Evolutionary conservation across 192 early-diverging fungal genomes (phyloP), one percentile per base, ranked within the genome.

Genomic region (Irineochytrium annulatum): DNA sequence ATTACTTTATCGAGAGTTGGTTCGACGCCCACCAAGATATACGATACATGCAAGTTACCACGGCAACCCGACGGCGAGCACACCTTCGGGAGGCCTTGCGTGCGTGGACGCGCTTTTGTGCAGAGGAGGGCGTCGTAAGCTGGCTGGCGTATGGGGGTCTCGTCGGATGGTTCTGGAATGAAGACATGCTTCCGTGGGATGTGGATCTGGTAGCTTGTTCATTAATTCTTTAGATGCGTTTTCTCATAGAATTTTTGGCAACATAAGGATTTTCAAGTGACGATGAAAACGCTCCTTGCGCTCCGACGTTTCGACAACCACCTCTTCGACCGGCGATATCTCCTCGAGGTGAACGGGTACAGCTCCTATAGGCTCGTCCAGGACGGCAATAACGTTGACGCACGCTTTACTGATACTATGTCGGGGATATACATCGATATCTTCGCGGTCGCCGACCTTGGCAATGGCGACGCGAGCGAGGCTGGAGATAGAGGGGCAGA

Each of bases 111-210:
- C 19, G 20, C 17, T 76, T 71, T 45, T 29, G 66, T 16, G 55
- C 69, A 27, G 17, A 58, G 29, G 24, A 65, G 33, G 27, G 53
- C 19, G 65, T 76, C 31, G 55, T 56, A 0, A 63, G 55, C 48
- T 77, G 75, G 75, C 48, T 77, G 6, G 30, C 53, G 4, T 71
- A 77, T 45, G 75, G 75, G 1, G 52, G 59, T 5, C 43, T 77
- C n/a, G 52, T 77, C 28, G 75, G 75, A 22, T 77, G 75, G 75
- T 71, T 55, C 43, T 77, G 71, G 65, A 65, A 65, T 34, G 54
- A 55, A 2, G 20, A 48, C 13, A n/a, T 63, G 22, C 46, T 77
- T 45, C 67, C 75, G 3, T 77, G 70, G 67, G 75, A 77, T 55
- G 41, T 56, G 0, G 75, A 77, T 44, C 52, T 73, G 20, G 72